Base-by-base conservation (phyloP, 805 yeast species). In the Myxozyma mucilagina region DNA sequence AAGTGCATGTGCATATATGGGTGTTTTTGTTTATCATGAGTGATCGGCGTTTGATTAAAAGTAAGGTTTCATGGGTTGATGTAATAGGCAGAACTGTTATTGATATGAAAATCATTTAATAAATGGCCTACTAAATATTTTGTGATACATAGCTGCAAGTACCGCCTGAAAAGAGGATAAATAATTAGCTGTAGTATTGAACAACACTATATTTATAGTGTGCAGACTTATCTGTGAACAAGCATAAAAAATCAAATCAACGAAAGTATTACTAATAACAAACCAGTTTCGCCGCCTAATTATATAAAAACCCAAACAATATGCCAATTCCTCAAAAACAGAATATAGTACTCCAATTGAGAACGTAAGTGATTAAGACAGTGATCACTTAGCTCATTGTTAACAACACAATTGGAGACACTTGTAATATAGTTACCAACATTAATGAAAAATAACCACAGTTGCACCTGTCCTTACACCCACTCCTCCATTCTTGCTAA, bases 1-100 rank as follows among this genome's bases (percentile, higher is more conserved):
- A 18, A 32, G 64, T 61, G 13, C 56, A 57, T 47, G 50, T 53
- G 39, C 61, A 61, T 51, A 57, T 57, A 10, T 61, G 64, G 61
- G 59, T 57, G 16, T 48, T 61, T 47, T 38, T 61, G 47, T 48
- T 53, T 31, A 49, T 53, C 9, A 61, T 61, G 64, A 57, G 61
- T 20, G 48, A 48, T 20, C 51, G 61, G 16, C 43, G 57, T 10
- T 24, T 52, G 50, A 48, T 56, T 11, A 35, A 34, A 41, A 51
- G 42, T 14, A 47, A 39, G 5, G 52, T 51, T 13, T 34, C 48
- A 20, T 57, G 60, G 60, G 24, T 57, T 13, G 60, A 57, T 57
- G 47, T 44, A 6, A 32, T 29, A 9, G 60, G 56, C n/a, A 36
- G 47, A 48, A 39, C 45, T 16, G 54, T 50, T 14, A 39, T 50